A percentile compares a stretch with the other conserved stretches of the same genome.
Conservation (phyloP, 768 basidiomycete species). For the Psilocybe sp. region DNA sequence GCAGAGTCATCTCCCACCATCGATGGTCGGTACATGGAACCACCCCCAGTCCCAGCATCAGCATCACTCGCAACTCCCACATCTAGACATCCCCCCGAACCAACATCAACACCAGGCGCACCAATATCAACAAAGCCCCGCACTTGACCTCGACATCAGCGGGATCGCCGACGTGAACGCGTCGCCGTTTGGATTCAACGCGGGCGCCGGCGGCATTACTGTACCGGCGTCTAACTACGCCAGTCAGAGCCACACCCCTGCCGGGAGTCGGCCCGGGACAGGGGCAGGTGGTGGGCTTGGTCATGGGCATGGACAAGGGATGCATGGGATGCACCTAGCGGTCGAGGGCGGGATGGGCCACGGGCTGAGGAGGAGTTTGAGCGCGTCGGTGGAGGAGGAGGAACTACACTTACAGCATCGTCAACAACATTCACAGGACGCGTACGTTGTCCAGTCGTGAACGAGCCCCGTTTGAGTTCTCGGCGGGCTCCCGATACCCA, state of each 20-base stretch:
- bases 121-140: background rate
- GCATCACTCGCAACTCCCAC: slow-evolving; percentile 29
- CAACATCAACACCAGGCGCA: slow-evolving; percentile 23
- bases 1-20: slow-evolving; percentile 6
- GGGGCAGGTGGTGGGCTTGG: slow-evolving; percentile 17
- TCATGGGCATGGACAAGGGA: slow-evolving; percentile 12
- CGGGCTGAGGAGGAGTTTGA: too few relatives aligned
- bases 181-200: slow-evolving; percentile 21
- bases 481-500: too few relatives aligned
- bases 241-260: slow-evolving; percentile 33
- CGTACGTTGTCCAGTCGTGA: too few relatives aligned
- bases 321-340: too few relatives aligned
- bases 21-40: slow-evolving; percentile 18
- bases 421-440: too few relatives aligned
- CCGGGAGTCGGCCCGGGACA: slow-evolving; percentile 15
- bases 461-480: too few relatives aligned
- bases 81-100: slow-evolving; percentile 19
- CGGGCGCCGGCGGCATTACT: slow-evolving; percentile 21
- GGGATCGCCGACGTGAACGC: slow-evolving; percentile 40
- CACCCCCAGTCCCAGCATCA: slow-evolving; percentile 21
- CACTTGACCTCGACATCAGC: too few relatives aligned
- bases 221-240: slow-evolving; percentile 28
- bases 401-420: too few relatives aligned
- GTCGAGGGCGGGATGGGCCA: too few relatives aligned
- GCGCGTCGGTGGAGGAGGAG: too few relatives aligned